Base-by-base conservation (phyloP, 306 rosid species). In the Delonix regia region DNA sequence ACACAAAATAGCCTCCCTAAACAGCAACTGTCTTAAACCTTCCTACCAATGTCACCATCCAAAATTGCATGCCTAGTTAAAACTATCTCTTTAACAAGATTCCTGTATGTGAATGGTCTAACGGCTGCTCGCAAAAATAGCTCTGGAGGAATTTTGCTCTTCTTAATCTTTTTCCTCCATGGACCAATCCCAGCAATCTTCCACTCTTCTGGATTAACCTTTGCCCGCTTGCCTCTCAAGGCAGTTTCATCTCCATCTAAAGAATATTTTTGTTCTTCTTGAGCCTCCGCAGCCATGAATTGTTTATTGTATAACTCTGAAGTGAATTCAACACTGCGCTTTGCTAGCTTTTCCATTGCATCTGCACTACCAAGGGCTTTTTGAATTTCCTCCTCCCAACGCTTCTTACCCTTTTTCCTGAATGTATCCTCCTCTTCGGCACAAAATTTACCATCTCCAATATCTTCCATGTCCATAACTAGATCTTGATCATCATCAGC, bases 21-120 rank as follows among this genome's bases (percentile, higher is more conserved):
- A 79, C 65, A 72, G 48, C 19, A 52, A 39, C n/a, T 69, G 21
- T 3, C 51, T 86, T 69, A 84, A 55, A 6, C 80, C 42, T 74
- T 62, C 19, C 55, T 67, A 61, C 86, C 88, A 80, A 95, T 88
- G n/a, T 91, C 99, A 76, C 97, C 97, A 28, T 95, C 99, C 89
- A 95, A 81, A 86, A 92, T 87, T 68, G 91, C 98, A 81, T 91
- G 99, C 81, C 99, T 89, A 7, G 89, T 91, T 85, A 95, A 85
- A 66, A 92, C 97, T 83, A 91, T 88, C 88, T 95, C 99, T 87
- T 95, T 95, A 18, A 95, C 93, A 63, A 95, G 94, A 82, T 92
- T 95, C 69, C 88, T 85, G 78, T 89, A 95, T 28, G 88, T 87
- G 74, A 89, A 95, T 0, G 92, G 97, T 47, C 93, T 86, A 11